Percentiles rank a stretch among this genome's conserved stretches.
Evolutionary conservation across 106 monocot species (phyloP).

Genomic region (Hemerocallis citrina): DNA sequence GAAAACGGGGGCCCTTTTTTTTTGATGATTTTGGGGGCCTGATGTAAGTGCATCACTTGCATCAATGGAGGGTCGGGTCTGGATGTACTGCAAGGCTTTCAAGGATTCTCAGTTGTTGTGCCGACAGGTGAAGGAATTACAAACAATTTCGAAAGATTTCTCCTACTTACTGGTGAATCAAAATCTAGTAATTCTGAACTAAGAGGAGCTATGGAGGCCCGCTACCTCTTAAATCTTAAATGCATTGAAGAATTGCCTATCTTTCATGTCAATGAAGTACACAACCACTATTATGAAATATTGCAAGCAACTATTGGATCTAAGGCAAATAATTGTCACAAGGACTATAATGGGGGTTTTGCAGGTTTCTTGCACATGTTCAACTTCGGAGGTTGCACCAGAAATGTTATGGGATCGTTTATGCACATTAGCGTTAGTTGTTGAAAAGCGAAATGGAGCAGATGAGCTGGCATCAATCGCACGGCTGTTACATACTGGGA

Average conservation of each 20-base stretch:
- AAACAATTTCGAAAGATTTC: conserved; percentile 52
- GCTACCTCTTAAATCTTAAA: conserved; percentile 56
- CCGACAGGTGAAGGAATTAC: conserved; percentile 68
- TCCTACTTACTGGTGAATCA: conserved; percentile 79
- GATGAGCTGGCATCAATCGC: conserved; percentile 77
- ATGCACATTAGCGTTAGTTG: conserved; percentile 45
- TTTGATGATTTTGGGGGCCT: no score
- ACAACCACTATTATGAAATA: conserved; percentile 46
- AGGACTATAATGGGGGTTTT: conserved; percentile 68
- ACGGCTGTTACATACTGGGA: conserved; percentile 60
- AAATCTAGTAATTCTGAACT: conserved; percentile 23
- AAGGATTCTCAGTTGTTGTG: conserved; percentile 38
- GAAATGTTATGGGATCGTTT: conserved; percentile 52
- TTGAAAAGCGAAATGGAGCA: conserved; percentile 43
- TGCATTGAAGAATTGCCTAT: conserved; percentile 58
- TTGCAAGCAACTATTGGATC: conserved; percentile 43
- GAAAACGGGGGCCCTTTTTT: no score
- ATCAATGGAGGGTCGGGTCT: no score
- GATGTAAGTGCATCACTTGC: no score
- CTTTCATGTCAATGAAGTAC: conserved; percentile 50
- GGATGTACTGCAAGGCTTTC: conserved; percentile 62
- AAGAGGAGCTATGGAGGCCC: conserved; percentile 61
- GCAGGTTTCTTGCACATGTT: conserved; percentile 45
- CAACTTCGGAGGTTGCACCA: conserved; percentile 37
- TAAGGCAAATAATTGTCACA: conserved; percentile 63